Evolutionary conservation across 805 yeast species (phyloP), one percentile per base, ranked within the genome.

Genomic region (Metschnikowia noctiluminum): DNA sequence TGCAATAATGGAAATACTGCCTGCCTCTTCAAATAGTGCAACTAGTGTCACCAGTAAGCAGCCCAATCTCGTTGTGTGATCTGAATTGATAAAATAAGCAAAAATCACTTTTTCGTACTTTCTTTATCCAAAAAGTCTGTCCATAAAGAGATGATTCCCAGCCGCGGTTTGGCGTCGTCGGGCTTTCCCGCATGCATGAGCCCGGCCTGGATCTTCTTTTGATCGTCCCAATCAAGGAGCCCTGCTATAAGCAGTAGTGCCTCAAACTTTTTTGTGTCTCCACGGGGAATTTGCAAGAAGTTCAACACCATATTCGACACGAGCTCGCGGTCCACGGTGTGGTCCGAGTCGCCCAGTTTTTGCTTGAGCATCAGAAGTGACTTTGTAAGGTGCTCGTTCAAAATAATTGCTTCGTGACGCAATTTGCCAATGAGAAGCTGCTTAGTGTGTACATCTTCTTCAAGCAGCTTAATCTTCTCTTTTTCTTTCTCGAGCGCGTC

Each of bases 381-480:
- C 61, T 94, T 92, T n/a, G 96, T 90, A 46, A 94, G 70, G 68
- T 94, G 98, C 62, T 94, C 99, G 64, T 94, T 94, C 49, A 92
- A 70, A 27, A 89, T 88, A 9, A 94, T 92, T 1, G 96, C 92
- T 65, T 94, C 99, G 64, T 92, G 98, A 45, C 97, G 80, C 43
- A 94, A 76, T 63, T 92, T 94, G 1, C 98, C 98, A 44, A 94
- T 81, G 43, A 84, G 78, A 32, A 91, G 70, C 50, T 84, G 89
- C 65, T 89, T 90, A 52, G 61, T 63, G 40, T 70, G 67, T 16
- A 72, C 53, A 77, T 90, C 71, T 73, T 82, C 40, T 77, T 71
- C 62, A 76, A 90, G 45, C 64, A 70, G 61, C 77, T 87, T 44
- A 74, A 72, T 59, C 54, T 64, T 43, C 53, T 51, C 50, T 32